A percentile compares a stretch with the other conserved stretches of the same genome.
These are phyloP conservation scores for Phaffia tasmanica DNA, from an alignment of 768 basidiomycete species.

Conservation along the genomic window DNA sequence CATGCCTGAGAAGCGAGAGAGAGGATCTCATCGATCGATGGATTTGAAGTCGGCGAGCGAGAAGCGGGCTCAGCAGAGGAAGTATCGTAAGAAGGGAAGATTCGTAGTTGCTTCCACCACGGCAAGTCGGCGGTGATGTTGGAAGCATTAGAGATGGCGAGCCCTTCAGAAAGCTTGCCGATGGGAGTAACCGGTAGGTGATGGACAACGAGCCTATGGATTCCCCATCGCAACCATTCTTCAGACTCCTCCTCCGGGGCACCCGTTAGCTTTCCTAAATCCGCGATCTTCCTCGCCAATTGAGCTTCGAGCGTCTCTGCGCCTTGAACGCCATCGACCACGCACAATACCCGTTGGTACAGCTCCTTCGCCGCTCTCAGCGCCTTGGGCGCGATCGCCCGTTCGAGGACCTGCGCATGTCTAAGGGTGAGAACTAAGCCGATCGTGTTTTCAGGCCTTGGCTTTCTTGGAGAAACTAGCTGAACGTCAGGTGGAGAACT, in stretches of 20 bases:
- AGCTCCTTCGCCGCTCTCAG: neutral
- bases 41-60: too few relatives aligned
- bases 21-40: neutral
- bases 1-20: neutral
- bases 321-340: neutral
- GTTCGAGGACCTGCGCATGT: constrained; percentile 6
- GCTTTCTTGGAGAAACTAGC: neutral
- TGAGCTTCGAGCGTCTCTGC: constrained; percentile 15
- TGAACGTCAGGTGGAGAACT: neutral
- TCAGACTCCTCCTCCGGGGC: constrained; percentile 1
- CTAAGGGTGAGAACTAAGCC: neutral
- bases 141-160: neutral
- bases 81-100: neutral
- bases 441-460: neutral
- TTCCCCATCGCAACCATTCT: constrained; percentile 17
- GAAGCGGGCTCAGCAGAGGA: neutral
- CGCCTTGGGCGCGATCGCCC: neutral
- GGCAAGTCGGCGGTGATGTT: neutral
- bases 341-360: constrained; percentile 11
- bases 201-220: constrained; percentile 2
- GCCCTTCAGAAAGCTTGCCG: neutral
- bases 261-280: neutral
- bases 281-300: constrained; percentile 10
- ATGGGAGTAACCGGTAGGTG: neutral
- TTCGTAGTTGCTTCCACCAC: neutral